Percentiles rank a stretch among this genome's conserved stretches.
These are phyloP conservation scores for Kalmanozyma brasiliensis DNA, from an alignment of 1,284 basidiomycete species.

Conservation along the genomic window DNA sequence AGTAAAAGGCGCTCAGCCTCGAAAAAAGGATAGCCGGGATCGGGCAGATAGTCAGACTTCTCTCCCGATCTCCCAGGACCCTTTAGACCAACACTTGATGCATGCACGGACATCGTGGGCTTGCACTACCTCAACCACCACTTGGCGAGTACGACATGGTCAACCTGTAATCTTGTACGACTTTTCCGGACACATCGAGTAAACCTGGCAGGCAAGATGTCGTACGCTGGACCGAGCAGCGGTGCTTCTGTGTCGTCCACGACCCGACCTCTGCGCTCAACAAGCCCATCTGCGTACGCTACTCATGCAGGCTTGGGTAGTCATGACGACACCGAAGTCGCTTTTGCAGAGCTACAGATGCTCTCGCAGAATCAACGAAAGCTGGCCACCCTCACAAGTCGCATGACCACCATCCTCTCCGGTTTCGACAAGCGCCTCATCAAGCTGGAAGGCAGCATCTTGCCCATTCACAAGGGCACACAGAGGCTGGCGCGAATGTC, in stretches of 20 bases:
- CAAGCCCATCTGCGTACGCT: slow-evolving; percentile 12
- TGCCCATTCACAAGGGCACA: slow-evolving; percentile 65
- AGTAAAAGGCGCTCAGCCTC: background rate
- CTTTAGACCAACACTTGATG: background rate
- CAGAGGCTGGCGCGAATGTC: slow-evolving; percentile 62
- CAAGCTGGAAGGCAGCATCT: slow-evolving; percentile 65
- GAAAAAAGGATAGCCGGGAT: slow-evolving; percentile 30
- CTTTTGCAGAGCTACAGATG: slow-evolving; percentile 68
- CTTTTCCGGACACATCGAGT: no score
- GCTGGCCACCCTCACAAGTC: slow-evolving; percentile 64
- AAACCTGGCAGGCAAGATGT: slow-evolving; percentile 13
- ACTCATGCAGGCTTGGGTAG: background rate
- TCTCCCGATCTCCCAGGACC: background rate
- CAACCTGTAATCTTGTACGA: background rate
- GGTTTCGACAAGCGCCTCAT: slow-evolving; percentile 69
- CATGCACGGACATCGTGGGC: slow-evolving; percentile 12
- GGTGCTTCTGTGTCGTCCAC: slow-evolving; percentile 20
- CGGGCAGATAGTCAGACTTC: background rate
- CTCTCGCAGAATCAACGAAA: slow-evolving; percentile 69
- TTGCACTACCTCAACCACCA: background rate
- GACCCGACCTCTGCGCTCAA: slow-evolving; percentile 4
- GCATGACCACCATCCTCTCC: slow-evolving; percentile 69
- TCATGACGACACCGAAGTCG: slow-evolving; percentile 55
- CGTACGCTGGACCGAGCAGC: slow-evolving; percentile 21
- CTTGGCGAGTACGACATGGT: background rate